Conservation (phyloP, 2,329 filamentous ascomycete genomes). For the Orbilia javanica region DNA sequence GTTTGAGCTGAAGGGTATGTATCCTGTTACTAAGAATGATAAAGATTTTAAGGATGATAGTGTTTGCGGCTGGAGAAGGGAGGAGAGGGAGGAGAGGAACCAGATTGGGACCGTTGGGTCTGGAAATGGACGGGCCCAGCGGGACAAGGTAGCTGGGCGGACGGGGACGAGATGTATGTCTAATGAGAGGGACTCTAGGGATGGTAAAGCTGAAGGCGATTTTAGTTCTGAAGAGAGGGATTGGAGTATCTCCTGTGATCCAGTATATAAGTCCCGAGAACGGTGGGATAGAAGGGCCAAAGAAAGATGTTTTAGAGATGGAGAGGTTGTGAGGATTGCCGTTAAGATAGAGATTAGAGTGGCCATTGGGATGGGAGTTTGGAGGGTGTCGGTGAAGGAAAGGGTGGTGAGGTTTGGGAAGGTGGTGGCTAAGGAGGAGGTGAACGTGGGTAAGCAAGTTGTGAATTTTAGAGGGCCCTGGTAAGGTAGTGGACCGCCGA, state of each 20-base stretch:
- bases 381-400: background rate
- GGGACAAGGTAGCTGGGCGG: background rate
- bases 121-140: background rate
- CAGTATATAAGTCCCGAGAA: background rate
- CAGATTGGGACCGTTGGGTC: background rate
- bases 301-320: conserved; percentile 1
- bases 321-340: background rate
- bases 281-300: background rate
- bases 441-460: background rate
- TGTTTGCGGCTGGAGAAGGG: background rate
- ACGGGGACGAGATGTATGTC: background rate
- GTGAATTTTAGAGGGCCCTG: background rate
- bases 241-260: background rate
- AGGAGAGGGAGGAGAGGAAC: background rate
- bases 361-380: background rate
- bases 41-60: background rate
- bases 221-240: background rate
- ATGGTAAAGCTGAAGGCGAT: background rate
- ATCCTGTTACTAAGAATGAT: background rate
- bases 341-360: background rate
- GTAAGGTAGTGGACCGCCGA: background rate
- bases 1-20: background rate
- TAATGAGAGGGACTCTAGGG: background rate
- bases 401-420: background rate
- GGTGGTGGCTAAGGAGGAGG: background rate